Conservation (phyloP, 2,329 filamentous ascomycete genomes). For the Anthostomella pinea region DNA sequence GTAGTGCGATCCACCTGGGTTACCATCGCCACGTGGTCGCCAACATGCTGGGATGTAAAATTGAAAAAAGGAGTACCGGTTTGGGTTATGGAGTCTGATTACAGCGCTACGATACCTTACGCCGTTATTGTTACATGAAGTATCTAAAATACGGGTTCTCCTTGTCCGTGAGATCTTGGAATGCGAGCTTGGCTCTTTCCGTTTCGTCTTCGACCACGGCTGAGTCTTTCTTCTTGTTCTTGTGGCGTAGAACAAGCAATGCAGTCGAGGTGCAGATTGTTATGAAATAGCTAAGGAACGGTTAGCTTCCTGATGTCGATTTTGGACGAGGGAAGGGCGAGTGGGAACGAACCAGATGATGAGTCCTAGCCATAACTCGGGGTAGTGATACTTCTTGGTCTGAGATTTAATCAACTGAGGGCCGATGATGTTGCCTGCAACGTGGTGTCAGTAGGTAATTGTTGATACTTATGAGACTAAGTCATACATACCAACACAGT, state of each 20-base stretch:
- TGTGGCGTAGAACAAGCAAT: slow-evolving; percentile 56
- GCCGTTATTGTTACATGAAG: slow-evolving; percentile 39
- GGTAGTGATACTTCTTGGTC: slow-evolving; percentile 65
- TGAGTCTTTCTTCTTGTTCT: slow-evolving; percentile 52
- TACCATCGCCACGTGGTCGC: no score
- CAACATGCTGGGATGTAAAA: no score
- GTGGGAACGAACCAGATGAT: slow-evolving; percentile 52
- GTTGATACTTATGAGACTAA: neutral
- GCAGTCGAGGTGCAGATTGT: slow-evolving; percentile 56
- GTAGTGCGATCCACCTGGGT: no score
- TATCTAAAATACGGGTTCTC: slow-evolving; percentile 68
- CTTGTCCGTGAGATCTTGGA: slow-evolving; percentile 66
- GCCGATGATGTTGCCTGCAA: slow-evolving; percentile 66
- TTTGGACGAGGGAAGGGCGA: neutral
- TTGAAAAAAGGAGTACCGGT: no score
- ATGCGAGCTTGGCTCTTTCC: slow-evolving; percentile 63
- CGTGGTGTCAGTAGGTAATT: slow-evolving; percentile 3
- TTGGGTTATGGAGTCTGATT: no score
- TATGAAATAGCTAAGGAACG: slow-evolving; percentile 58
- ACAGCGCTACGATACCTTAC: no score
- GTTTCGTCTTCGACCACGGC: slow-evolving; percentile 50
- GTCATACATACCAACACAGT: slow-evolving; percentile 53
- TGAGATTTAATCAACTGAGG: slow-evolving; percentile 69
- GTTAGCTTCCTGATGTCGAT: slow-evolving; percentile 10
- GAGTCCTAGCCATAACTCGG: slow-evolving; percentile 66